phyloP scores from a whole-genome alignment of 139 green algal genomes.

The Tetradesmus lagerheimii region DNA sequence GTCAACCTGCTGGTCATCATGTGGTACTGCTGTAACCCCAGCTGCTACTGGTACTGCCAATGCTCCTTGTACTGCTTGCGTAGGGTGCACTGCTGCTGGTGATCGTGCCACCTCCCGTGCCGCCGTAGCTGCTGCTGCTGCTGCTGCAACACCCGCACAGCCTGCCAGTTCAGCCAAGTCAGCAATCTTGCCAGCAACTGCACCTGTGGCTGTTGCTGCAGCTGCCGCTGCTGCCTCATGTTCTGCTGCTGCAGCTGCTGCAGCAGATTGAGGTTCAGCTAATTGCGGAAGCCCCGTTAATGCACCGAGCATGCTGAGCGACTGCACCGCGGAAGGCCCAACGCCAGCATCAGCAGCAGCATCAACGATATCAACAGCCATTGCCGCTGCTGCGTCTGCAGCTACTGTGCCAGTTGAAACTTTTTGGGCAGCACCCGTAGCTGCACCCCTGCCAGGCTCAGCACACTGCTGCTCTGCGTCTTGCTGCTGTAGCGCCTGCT shows the following conservation, averaged over 20 bases:
- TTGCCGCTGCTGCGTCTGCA: background rate
- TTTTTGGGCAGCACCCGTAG: no score
- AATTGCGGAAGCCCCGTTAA: background rate
- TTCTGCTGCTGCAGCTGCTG: background rate
- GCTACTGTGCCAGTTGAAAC: background rate
- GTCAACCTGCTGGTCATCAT: background rate
- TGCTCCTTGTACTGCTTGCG: background rate
- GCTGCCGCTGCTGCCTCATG: background rate
- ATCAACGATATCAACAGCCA: background rate
- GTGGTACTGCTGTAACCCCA: background rate
- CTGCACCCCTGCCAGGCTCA: no score
- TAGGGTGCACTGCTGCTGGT: background rate
- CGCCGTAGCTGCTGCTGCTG: background rate
- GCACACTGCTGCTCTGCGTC: no score
- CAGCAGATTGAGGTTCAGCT: background rate
- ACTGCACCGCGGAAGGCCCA: no score
- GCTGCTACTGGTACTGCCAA: background rate
- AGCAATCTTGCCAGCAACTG: no score
- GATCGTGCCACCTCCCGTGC: no score
- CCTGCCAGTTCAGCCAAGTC: no score
- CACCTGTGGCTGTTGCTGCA: background rate
- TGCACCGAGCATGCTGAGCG: no score
- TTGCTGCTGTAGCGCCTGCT: no score
- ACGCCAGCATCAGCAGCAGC: background rate
- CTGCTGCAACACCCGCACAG: background rate